Conservation (phyloP, 495 filamentous ascomycete genomes). For the Symbiotaphrina buchneri region DNA sequence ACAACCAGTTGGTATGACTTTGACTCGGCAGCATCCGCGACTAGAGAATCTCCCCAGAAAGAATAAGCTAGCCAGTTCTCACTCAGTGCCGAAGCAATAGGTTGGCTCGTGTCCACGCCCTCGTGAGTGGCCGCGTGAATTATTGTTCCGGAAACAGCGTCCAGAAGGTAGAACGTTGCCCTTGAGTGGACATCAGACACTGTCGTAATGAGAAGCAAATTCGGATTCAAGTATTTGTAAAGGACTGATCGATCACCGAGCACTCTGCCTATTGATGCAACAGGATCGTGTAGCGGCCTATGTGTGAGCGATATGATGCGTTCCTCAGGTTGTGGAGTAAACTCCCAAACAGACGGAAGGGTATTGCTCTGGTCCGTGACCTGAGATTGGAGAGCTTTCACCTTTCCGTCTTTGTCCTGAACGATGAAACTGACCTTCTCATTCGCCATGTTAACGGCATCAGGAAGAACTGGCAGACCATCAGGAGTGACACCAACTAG, state of each 20-base stretch:
- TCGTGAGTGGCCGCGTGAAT: conserved; percentile 46
- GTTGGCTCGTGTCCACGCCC: conserved; percentile 50
- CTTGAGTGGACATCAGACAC: conserved; percentile 27
- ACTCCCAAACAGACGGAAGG: conserved; percentile 44
- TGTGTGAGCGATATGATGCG: conserved; percentile 39
- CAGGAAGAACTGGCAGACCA: too few species aligned
- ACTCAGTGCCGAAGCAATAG: conserved; percentile 53
- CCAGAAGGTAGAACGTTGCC: conserved; percentile 60
- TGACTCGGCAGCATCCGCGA: conserved; percentile 14
- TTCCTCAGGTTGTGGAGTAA: conserved; percentile 42
- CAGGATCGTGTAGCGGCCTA: conserved; percentile 56
- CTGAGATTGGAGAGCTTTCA: conserved; percentile 39
- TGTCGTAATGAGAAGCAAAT: conserved; percentile 58
- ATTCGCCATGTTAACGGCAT: too few species aligned
- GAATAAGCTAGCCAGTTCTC: conserved; percentile 96
- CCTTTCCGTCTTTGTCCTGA: conserved; percentile 29
- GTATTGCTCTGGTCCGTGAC: conserved; percentile 17
- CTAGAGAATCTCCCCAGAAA: conserved; percentile 40
- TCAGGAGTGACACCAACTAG: too few species aligned
- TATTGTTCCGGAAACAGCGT: conserved; percentile 64
- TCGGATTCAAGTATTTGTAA: conserved; percentile 93
- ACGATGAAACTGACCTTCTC: conserved; percentile 20
- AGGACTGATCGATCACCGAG: conserved; percentile 76
- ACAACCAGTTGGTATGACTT: conserved; percentile 78
- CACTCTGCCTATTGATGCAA: conserved; percentile 87